phyloP scores from a whole-genome alignment of 1,284 basidiomycete genomes.

The Tetrapyrgos nigripes region DNA sequence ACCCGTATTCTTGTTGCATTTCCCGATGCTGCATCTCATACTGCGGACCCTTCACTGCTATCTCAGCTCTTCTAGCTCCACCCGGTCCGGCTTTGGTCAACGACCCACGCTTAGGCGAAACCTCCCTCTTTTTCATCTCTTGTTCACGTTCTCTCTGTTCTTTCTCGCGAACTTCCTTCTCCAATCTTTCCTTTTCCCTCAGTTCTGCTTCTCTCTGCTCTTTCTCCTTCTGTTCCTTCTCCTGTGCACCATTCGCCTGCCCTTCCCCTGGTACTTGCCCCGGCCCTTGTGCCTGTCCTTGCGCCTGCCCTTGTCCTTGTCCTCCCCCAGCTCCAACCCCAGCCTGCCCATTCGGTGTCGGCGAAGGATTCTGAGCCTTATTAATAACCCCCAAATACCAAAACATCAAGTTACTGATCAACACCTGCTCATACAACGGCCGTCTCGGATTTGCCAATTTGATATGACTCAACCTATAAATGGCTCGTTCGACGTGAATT shows the following conservation, averaged over 20 bases:
- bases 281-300: conserved; percentile 31
- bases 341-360: conserved; percentile 25
- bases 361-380: conserved; percentile 63
- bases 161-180: conserved; percentile 51
- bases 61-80: conserved; percentile 78
- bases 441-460: conserved; percentile 97
- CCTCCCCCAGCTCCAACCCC: conserved; percentile 13
- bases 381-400: conserved; percentile 99
- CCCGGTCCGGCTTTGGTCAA: conserved; percentile 57
- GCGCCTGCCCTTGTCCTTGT: not conserved
- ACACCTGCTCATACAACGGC: conserved; percentile 96
- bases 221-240: conserved; percentile 53
- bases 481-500: conserved; percentile 97
- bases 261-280: conserved; percentile 27
- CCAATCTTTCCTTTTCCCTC: conserved; percentile 48
- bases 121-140: conserved; percentile 62
- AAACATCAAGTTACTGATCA: conserved; percentile 99
- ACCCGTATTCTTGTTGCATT: conserved; percentile 83
- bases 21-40: conserved; percentile 94
- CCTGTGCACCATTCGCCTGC: conserved; percentile 29
- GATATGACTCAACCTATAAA: conserved; percentile 97
- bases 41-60: conserved; percentile 85
- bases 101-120: conserved; percentile 58
- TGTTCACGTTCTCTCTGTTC: conserved; percentile 42
- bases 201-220: conserved; percentile 52